phyloP scores from a whole-genome alignment of 441 rosid species.

The Euphorbia celastroides region DNA sequence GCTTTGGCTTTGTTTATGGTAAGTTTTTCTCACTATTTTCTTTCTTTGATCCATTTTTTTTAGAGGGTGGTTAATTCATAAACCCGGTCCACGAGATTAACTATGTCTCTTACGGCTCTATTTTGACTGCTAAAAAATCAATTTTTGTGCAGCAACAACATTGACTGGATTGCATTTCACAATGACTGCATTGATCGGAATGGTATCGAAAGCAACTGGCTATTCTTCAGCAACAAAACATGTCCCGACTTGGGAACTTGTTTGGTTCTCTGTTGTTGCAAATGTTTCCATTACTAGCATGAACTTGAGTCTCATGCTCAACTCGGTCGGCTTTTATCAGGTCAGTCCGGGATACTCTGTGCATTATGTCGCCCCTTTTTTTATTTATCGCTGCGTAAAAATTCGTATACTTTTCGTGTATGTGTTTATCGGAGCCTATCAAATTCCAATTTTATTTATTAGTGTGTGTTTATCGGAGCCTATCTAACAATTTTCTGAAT shows the following conservation, averaged over 20 bases:
- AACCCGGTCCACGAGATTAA: neutral
- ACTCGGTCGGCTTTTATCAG: constrained; percentile 95
- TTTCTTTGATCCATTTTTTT: neutral
- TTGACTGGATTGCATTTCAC: constrained; percentile 94
- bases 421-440: no score
- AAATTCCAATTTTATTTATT: neutral
- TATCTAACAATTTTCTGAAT: no score
- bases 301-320: constrained; percentile 96
- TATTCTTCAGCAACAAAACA: constrained; percentile 55
- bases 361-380: neutral
- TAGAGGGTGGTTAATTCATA: no score
- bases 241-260: constrained; percentile 90
- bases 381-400: no score
- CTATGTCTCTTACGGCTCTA: no score
- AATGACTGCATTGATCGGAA: constrained; percentile 77
- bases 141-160: constrained; percentile 55
- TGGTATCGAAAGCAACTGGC: constrained; percentile 85
- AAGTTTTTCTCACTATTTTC: neutral
- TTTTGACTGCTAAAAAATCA: no score
- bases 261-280: constrained; percentile 87
- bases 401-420: no score
- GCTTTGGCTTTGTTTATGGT: constrained; percentile 28
- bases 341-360: no score
- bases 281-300: constrained; percentile 79
- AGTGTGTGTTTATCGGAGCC: no score